Evolutionary conservation across 2,329 filamentous ascomycete species (phyloP).

Genomic region (Penicillium vulpinum): DNA sequence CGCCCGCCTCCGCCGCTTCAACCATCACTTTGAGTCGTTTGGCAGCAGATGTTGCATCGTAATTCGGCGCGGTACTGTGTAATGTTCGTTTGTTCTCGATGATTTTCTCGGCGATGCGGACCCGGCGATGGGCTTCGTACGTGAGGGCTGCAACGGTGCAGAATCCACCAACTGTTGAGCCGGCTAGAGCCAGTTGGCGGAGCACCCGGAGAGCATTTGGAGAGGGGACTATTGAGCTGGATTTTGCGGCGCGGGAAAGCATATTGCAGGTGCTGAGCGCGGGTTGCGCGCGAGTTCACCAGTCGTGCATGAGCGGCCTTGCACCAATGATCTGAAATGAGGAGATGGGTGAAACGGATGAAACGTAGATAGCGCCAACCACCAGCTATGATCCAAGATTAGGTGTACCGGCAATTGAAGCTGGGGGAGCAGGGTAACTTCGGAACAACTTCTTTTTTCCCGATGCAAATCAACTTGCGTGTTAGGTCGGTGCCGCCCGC

Average conservation of each 20-base stretch:
- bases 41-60: slow-evolving; percentile 42
- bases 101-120: slow-evolving; percentile 44
- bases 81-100: slow-evolving; percentile 47
- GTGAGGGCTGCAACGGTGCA: slow-evolving; percentile 44
- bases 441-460: slow-evolving; percentile 21
- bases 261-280: slow-evolving; percentile 32
- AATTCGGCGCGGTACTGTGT: slow-evolving; percentile 44
- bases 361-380: neutral
- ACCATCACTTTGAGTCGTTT: slow-evolving; percentile 43
- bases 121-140: slow-evolving; percentile 45
- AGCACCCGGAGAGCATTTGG: slow-evolving; percentile 47
- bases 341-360: neutral
- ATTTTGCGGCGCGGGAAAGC: slow-evolving; percentile 33
- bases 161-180: slow-evolving; percentile 41
- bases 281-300: slow-evolving; percentile 25
- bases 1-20: slow-evolving; percentile 46
- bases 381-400: neutral
- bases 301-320: slow-evolving; percentile 19
- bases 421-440: slow-evolving; percentile 13
- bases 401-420: slow-evolving; percentile 6
- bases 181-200: slow-evolving; percentile 37
- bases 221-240: slow-evolving; percentile 41
- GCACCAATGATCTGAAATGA: neutral
- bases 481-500: slow-evolving; percentile 9
- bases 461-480: slow-evolving; percentile 16